A percentile compares a stretch with the other conserved stretches of the same genome.
These are phyloP conservation scores for Panicum hallii DNA, from an alignment of 202 grass and related monocot species.

Conservation along the genomic window DNA sequence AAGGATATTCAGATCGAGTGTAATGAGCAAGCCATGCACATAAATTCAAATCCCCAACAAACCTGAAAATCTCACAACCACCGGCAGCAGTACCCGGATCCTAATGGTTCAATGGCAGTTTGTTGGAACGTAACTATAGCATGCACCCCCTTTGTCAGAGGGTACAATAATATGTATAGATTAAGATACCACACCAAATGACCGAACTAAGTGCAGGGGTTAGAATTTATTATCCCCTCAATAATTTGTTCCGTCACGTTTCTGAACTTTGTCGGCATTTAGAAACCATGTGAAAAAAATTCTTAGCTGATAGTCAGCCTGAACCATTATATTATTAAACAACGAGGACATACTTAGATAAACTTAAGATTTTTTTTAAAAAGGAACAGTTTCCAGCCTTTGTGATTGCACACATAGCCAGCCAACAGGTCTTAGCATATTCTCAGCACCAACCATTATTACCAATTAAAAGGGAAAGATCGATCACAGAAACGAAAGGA, in stretches of 20 bases:
- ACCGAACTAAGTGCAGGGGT: neutral
- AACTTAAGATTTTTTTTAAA: too few relatives aligned
- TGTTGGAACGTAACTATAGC: neutral
- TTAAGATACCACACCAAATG: constrained; percentile 38
- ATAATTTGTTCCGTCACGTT: neutral
- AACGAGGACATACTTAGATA: too few relatives aligned
- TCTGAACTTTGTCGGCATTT: neutral
- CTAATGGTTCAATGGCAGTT: neutral
- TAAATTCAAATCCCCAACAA: constrained; percentile 36
- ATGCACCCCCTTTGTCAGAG: neutral
- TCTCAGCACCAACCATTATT: too few relatives aligned
- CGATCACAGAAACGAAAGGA: too few relatives aligned
- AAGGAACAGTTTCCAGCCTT: too few relatives aligned
- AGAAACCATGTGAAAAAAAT: neutral
- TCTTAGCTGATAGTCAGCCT: neutral
- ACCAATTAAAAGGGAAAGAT: too few relatives aligned
- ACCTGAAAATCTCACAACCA: constrained; percentile 34
- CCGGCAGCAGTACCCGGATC: constrained; percentile 16
- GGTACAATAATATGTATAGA: neutral
- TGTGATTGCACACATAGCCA: too few relatives aligned
- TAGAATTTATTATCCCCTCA: neutral
- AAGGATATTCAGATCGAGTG: neutral
- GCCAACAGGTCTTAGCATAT: too few relatives aligned
- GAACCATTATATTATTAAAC: neutral
- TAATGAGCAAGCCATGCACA: neutral